Percentiles rank a stretch among this genome's conserved stretches.
These are phyloP conservation scores for Brachypodium distachyon DNA, from an alignment of 202 grass and related monocot species.

Conservation along the genomic window DNA sequence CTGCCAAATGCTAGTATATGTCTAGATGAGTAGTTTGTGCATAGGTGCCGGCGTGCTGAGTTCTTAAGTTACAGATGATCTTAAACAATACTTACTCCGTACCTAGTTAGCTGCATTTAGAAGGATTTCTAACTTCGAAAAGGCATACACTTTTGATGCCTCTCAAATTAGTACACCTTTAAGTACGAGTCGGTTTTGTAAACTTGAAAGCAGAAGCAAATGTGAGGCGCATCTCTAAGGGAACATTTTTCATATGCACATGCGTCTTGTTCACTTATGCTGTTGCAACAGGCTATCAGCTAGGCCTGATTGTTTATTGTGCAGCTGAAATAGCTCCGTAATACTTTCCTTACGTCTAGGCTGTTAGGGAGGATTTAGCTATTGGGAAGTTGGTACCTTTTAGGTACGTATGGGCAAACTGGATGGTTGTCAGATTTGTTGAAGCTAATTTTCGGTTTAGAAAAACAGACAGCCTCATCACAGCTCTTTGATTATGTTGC, in stretches of 20 bases:
- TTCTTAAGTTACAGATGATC: neutral
- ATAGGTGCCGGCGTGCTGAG: neutral
- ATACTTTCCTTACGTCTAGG: conserved; percentile 11
- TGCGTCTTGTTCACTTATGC: conserved; percentile 20
- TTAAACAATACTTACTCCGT: neutral
- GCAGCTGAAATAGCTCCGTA: neutral
- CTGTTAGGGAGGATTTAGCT: conserved; percentile 19
- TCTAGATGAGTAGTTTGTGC: neutral
- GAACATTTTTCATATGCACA: conserved; percentile 29
- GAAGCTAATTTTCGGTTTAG: conserved; percentile 19
- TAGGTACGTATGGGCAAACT: conserved; percentile 13
- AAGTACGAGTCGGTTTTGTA: conserved; percentile 14
- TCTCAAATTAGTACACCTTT: neutral
- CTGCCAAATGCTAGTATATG: neutral
- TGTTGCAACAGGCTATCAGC: conserved; percentile 20
- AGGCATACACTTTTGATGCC: neutral
- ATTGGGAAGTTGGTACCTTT: conserved; percentile 14
- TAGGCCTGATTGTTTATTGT: conserved; percentile 28
- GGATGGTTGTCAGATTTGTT: conserved; percentile 12
- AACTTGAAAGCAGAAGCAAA: conserved; percentile 17
- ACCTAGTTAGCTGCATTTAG: neutral
- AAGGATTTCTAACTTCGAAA: neutral
- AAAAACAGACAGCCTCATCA: neutral
- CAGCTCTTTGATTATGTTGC: neutral
- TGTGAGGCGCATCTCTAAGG: conserved; percentile 6